Evolutionary conservation across 2,329 filamentous ascomycete species (phyloP), one percentile per base, ranked within the genome.

Genomic region (Mariannaea sp.): DNA sequence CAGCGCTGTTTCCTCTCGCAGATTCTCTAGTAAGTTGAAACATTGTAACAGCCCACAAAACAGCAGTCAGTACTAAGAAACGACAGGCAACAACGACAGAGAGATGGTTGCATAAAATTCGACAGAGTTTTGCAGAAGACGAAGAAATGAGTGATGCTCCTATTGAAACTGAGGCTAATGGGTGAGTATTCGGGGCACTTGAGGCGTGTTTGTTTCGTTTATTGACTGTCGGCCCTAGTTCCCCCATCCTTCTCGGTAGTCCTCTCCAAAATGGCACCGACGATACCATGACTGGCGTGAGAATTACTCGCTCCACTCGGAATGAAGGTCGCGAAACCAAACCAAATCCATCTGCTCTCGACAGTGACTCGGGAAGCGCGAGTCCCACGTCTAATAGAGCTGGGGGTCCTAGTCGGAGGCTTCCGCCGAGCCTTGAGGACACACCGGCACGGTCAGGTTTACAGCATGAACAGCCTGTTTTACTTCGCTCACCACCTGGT

Each of bases 21-120:
- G 71, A 70, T 16, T 71, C 71, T n/a, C 41, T 75, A 56, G 72
- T 74, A 59, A 48, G 71, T 62, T 14, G 50, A n/a, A 5, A 12
- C 4, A 12, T 7, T 3, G 16, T 12, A 3, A 8, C 13, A 4
- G 6, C 17, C 16, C 7, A 12, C 13, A 9, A 6, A n/a, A 3
- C 8, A 22, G 1, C 8, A n/a, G 32, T 9, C 14, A 38, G 33
- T 3, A 16, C 55, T 61, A 13, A 59, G 6, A 19, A 2, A 36
- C 24, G 16, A 1, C 22, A 74, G 72, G 69, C 70, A n/a, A 66
- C 61, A 7, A 74, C 73, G 1, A 71, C 73, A 7, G 72, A 73
- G 35, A 64, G 71, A 33, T 75, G 73, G 73, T 42, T 75, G 9
- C 65, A 58, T 46, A 75, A 75, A 57, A 66, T 75, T 17, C 71